Percentiles rank a stretch among this genome's conserved stretches.
These are phyloP conservation scores for Suillus fuscotomentosus DNA, from an alignment of 768 basidiomycete species.

Conservation along the genomic window DNA sequence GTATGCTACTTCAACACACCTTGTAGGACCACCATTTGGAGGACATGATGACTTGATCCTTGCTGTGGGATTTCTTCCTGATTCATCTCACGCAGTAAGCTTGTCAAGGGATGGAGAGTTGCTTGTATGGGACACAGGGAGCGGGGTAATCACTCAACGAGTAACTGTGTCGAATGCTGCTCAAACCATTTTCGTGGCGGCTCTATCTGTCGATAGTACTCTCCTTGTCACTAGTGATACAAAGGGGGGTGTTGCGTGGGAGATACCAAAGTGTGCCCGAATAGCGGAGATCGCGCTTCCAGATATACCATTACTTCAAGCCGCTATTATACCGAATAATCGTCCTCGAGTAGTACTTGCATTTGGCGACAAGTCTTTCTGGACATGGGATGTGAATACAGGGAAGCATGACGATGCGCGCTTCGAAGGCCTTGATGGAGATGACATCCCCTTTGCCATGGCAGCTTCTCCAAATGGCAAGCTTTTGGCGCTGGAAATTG, in stretches of 20 bases:
- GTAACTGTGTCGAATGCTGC: not conserved
- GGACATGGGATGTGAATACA: not conserved
- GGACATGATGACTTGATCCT: conserved; percentile 14
- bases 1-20: conserved; percentile 18
- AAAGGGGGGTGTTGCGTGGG: not conserved
- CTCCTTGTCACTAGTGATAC: not conserved
- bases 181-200: not conserved
- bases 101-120: not conserved
- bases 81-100: not conserved
- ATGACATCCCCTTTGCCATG: not conserved
- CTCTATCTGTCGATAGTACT: not conserved
- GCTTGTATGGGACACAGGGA: not conserved
- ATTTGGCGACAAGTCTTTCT: conserved; percentile 1
- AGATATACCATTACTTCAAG: not conserved
- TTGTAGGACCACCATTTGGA: conserved; percentile 23
- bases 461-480: not conserved
- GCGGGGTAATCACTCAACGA: not conserved
- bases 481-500: not conserved
- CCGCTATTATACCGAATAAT: not conserved
- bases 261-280: not conserved
- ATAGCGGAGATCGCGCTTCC: not conserved
- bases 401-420: not conserved
- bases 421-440: not conserved
- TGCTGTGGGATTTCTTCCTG: not conserved
- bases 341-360: not conserved